Evolutionary conservation across 768 basidiomycete genomes (phyloP), one percentile per base, ranked within the genome.

Genomic region (Russula sp.): DNA sequence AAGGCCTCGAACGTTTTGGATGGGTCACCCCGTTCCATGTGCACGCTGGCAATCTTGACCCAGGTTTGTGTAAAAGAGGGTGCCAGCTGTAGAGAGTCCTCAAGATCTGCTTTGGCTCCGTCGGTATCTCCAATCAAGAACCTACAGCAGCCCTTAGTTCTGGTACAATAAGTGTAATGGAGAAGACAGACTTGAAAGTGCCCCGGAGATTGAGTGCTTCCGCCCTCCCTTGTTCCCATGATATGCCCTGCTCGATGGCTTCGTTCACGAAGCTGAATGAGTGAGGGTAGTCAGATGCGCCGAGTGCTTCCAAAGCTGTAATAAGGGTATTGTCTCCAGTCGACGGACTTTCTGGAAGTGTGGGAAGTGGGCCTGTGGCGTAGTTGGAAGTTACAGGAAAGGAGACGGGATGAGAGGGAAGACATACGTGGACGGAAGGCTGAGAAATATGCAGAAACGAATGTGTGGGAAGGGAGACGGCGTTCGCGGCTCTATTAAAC

Each of bases 11-110:
- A 94, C 1, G 96, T 90, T 68, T 84, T 85, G 22, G 80, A 77
- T 14, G 90, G 82, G 66, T 94, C 84, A 46, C 88, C 88, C 71
- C 95, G 88, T 74, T 99, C 97, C 96, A 99, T 98, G 75, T 95
- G 82, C 44, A 98, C 94, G 70, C 89, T 92, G 16, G 96, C 97
- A 66, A 98, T 87, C 82, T 99, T 99, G 69, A 99, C 94, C 74
- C 92, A 83, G 69, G 86, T 89, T 76, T 98, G 96, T 0, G 92
- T 93, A 70, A 87, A 85, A 49, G 77, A 78, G 16, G 83, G 91
- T 63, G 79, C 74, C 34, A 96, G 76, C 57, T 81, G 77, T 60
- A 96, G 79, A 51, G 89, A 89, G 70, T 88, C 84, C 51, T 89
- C 82, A 40, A 98, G 79, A 74, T 98, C 96, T 2, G 76, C 80